Conservation (phyloP, 148 eudicot genomes). For the Mesembryanthemum crystallinum region DNA sequence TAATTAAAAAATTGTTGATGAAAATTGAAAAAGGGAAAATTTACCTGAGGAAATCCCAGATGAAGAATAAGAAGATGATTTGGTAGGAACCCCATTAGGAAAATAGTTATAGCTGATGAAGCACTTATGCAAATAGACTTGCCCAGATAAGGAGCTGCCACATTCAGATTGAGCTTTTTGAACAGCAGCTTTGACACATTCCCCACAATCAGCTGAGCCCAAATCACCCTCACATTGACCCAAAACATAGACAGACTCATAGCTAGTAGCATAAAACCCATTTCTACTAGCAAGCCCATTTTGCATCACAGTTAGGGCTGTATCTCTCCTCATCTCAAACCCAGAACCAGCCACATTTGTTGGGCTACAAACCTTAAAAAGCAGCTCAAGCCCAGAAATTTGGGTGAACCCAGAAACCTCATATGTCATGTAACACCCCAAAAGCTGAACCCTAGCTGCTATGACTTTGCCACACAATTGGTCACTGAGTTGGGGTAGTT, state of each 20-base stretch:
- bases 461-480: slow-evolving; percentile 69
- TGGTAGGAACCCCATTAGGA: slow-evolving; percentile 61
- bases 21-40: not conserved
- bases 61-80: slow-evolving; percentile 40
- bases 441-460: slow-evolving; percentile 75
- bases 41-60: slow-evolving; percentile 49
- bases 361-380: slow-evolving; percentile 62
- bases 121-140: slow-evolving; percentile 77
- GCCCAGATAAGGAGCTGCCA: slow-evolving; percentile 71
- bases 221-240: slow-evolving; percentile 95
- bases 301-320: slow-evolving; percentile 56
- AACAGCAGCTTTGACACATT: slow-evolving; percentile 72
- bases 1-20: not conserved
- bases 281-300: slow-evolving; percentile 54
- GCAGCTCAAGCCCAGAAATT: slow-evolving; percentile 68
- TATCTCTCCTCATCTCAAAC: slow-evolving; percentile 70
- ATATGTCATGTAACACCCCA: slow-evolving; percentile 75
- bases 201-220: slow-evolving; percentile 63
- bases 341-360: slow-evolving; percentile 51
- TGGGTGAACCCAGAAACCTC: slow-evolving; percentile 74
- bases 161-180: slow-evolving; percentile 88
- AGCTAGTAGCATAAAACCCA: slow-evolving; percentile 66
- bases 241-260: slow-evolving; percentile 56
- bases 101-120: slow-evolving; percentile 68
- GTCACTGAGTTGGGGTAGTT: slow-evolving; percentile 58